Evolutionary conservation across 2,329 filamentous ascomycete genomes (phyloP), one percentile per base, ranked within the genome.

Genomic region (Dendrostoma leiphaemia): DNA sequence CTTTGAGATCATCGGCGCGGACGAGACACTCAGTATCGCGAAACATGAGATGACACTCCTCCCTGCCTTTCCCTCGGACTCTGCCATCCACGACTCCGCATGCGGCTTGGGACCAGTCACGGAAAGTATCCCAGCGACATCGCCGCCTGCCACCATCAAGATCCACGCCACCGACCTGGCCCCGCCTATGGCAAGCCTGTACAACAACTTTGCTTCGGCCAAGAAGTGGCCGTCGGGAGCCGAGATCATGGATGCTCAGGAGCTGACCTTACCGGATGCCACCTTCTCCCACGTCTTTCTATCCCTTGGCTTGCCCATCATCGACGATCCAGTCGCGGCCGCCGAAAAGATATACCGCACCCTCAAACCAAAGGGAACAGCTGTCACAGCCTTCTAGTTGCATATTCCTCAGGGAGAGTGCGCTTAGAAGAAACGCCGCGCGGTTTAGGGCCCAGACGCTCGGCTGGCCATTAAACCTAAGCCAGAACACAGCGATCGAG

Each of bases 341-440:
- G 48, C 59, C 21, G 35, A 23, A 21, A 57, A 62, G 35, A 56
- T 62, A 24, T 54, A 58, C 28, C 60, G 57, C 28, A 58, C 59
- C 1, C 56, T 62, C 6, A 44, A 51, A 45, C 52, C 56, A 15
- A 60, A 59, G 13, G 61, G 60, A 51, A 62, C 50, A 1, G 55
- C 59, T 21, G 32, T 61, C 23, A 62, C 61, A 6, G 57, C 60
- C 9, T 62, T 60, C 49, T 63, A 59, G 60, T 41, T 63, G 40
- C 54, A 57, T 17, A 58, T 58, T 17, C 59, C 59, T 2, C 60
- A 62, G 31, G 59, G 59, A 8, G 56, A 61, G 21, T 59, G 51
- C 37, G 59, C 52, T n/a, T 26, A 50, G n/a, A 58, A 57, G 40
- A 56, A 58, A 10, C 56, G 51, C 23, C 53, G 46, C 17, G 59